Conservation (phyloP, 1,139 yeast species). For the Kluyveromyces sp. region DNA sequence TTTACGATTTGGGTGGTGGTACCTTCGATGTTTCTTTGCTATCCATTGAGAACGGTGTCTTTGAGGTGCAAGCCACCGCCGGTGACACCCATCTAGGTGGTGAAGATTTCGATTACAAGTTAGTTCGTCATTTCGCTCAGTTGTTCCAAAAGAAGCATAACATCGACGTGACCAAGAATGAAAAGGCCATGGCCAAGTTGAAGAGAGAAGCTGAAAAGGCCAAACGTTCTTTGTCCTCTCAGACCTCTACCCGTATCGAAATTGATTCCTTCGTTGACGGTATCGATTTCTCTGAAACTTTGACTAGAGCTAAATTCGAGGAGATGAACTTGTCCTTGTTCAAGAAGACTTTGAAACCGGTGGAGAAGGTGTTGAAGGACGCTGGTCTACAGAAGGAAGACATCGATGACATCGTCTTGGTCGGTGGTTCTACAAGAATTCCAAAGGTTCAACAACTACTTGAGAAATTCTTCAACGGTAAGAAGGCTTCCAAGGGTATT, state of each 20-base stretch:
- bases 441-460: conserved; percentile 92
- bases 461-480: conserved; percentile 82
- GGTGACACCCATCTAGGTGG: conserved; percentile 97
- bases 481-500: conserved; percentile 91
- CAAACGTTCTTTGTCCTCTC: conserved; percentile 87
- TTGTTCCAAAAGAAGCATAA: conserved; percentile 83
- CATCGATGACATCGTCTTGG: conserved; percentile 86
- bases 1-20: conserved; percentile 96
- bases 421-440: conserved; percentile 97
- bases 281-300: conserved; percentile 85
- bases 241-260: conserved; percentile 71
- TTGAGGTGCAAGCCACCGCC: conserved; percentile 90
- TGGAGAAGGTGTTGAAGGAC: conserved; percentile 85
- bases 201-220: conserved; percentile 97
- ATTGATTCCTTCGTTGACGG: conserved; percentile 95
- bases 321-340: conserved; percentile 82
- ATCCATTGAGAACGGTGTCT: conserved; percentile 87
- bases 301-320: conserved; percentile 93
- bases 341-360: conserved; percentile 88
- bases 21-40: conserved; percentile 87
- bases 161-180: conserved; percentile 65
- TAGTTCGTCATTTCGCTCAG: conserved; percentile 79
- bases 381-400: conserved; percentile 77
- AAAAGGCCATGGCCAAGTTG: conserved; percentile 79
- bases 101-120: conserved; percentile 90